Conservation (phyloP, 805 yeast genomes). For the Kodamaea laetipori region DNA sequence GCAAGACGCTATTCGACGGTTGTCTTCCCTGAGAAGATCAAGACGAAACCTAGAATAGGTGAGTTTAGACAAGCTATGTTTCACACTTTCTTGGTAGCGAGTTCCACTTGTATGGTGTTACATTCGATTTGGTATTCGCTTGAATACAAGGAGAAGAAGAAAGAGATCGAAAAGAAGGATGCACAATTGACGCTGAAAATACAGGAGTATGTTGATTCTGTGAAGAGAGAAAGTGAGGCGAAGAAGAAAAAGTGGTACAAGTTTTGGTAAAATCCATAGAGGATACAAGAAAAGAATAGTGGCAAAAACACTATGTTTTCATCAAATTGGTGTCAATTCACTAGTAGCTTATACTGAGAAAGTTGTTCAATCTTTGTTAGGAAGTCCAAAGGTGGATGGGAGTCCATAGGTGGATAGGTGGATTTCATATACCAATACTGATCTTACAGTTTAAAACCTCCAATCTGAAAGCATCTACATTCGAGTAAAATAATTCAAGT, state of each 20-base stretch:
- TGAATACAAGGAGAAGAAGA: constrained; percentile 31
- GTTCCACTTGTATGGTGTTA: constrained; percentile 38
- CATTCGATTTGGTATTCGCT: constrained; percentile 36
- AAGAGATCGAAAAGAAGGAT: constrained; percentile 20
- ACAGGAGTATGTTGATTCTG: constrained; percentile 32
- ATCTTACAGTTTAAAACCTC: too few species aligned
- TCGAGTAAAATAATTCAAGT: too few species aligned
- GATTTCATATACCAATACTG: too few species aligned
- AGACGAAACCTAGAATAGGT: constrained; percentile 33
- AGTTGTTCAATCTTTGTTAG: too few species aligned
- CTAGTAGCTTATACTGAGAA: too few species aligned
- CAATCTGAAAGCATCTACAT: too few species aligned
- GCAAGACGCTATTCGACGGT: constrained; percentile 5
- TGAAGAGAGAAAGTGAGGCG: constrained; percentile 22
- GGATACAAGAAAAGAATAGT: too few species aligned
- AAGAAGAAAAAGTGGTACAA: constrained; percentile 18
- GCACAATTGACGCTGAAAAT: constrained; percentile 25
- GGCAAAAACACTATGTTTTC: too few species aligned
- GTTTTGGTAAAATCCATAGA: constrained; percentile 13
- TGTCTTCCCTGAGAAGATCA: constrained; percentile 8
- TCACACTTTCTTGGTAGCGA: constrained; percentile 42
- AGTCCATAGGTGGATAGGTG: too few species aligned
- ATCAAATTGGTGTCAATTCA: too few species aligned
- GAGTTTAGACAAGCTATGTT: constrained; percentile 42
- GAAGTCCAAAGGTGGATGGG: too few species aligned